A percentile compares a stretch with the other conserved stretches of the same genome.
Conservation (phyloP, 768 basidiomycete genomes). For the Leccinum obscurum region DNA sequence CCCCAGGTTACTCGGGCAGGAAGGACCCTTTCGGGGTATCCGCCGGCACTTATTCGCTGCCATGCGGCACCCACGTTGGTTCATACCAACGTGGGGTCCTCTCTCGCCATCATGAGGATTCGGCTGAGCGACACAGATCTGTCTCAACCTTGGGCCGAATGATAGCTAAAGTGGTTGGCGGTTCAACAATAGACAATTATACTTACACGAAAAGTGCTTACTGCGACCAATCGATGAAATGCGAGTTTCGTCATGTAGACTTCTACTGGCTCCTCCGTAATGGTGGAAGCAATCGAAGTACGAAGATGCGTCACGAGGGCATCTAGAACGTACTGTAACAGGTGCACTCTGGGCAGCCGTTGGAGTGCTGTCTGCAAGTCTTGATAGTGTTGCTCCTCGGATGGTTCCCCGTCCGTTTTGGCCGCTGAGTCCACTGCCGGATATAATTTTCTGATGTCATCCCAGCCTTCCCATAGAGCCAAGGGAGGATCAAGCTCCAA, state of each 20-base stretch:
- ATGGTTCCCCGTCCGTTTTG: conserved; percentile 51
- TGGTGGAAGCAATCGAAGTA: conserved; percentile 71
- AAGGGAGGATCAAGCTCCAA: conserved; percentile 91
- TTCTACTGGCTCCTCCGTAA: conserved; percentile 69
- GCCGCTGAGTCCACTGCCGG: conserved; percentile 64
- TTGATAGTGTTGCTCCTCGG: conserved; percentile 61
- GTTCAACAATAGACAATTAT: background rate
- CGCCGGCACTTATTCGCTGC: too few relatives aligned
- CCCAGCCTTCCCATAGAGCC: conserved; percentile 86
- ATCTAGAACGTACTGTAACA: conserved; percentile 67
- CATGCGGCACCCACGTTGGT: too few relatives aligned
- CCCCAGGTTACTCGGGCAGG: too few relatives aligned
- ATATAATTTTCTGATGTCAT: conserved; percentile 86
- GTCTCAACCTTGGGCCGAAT: conserved; percentile 82
- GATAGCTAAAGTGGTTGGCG: conserved; percentile 50
- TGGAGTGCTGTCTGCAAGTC: conserved; percentile 63
- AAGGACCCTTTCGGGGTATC: too few relatives aligned
- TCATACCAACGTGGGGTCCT: too few relatives aligned
- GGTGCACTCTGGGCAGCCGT: conserved; percentile 73
- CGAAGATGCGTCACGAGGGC: conserved; percentile 70
- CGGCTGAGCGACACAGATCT: conserved; percentile 46
- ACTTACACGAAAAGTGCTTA: conserved; percentile 40
- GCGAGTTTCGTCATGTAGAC: conserved; percentile 87
- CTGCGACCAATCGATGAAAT: conserved; percentile 77
- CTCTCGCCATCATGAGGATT: too few relatives aligned